Evolutionary conservation across 305 asterid genomes (phyloP).

Genomic region (Rubia occidens): DNA sequence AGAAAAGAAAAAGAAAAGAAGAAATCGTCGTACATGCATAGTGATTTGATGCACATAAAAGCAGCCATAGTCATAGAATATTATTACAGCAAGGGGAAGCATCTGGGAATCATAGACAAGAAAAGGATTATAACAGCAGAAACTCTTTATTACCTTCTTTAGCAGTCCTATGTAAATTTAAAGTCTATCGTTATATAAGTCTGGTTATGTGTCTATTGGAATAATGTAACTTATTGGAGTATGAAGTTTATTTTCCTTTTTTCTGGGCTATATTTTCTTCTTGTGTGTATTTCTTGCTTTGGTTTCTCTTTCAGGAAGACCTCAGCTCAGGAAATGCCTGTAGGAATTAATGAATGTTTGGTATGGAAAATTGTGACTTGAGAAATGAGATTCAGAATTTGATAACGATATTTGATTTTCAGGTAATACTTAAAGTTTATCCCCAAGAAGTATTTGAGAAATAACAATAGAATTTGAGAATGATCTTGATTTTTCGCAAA

Average conservation of each 20-base stretch:
- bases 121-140: constrained; percentile 2
- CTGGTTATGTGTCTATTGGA: not conserved
- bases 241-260: not conserved
- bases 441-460: not conserved
- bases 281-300: not conserved
- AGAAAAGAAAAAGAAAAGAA: not conserved
- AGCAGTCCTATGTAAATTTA: constrained; percentile 9
- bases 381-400: not conserved
- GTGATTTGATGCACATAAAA: constrained; percentile 7
- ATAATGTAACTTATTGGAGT: not conserved
- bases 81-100: not conserved
- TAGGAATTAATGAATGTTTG: not conserved
- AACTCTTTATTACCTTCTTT: not conserved
- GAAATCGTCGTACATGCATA: constrained; percentile 7
- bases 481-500: not conserved
- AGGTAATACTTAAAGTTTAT: not conserved
- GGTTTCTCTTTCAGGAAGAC: not conserved
- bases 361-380: too few relatives aligned
- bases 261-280: not conserved
- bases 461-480: not conserved
- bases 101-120: constrained; percentile 3
- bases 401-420: not conserved
- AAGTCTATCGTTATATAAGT: not conserved
- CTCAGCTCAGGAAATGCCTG: not conserved
- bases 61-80: constrained; percentile 8